Base-by-base conservation (phyloP, 371 early-diverging fungal species). In the Mucor mucedo region DNA sequence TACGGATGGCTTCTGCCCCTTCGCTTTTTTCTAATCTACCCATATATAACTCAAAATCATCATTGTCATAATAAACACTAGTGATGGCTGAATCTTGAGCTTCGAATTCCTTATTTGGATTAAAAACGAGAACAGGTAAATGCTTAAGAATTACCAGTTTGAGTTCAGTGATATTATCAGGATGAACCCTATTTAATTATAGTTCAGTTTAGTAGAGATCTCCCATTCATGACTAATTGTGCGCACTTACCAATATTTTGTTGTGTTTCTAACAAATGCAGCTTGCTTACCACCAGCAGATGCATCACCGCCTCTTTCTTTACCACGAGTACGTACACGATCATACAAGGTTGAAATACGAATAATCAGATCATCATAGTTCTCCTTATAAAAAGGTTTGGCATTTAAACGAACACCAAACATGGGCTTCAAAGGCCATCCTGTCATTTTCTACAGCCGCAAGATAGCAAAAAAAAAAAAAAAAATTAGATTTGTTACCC, bases 21-120 rank as follows among this genome's bases (percentile, higher is more conserved):
- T 98, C 97, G 40, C 87, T 85, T 78, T 97, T 97, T 60, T 96
- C 95, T 32, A 99, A 78, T 58, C 99, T 92, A 33, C 94, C 95
- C 63, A 85, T 85, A 72, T 99, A 99, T 40, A 99, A 84, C 52
- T 97, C 95, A 72, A 98, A 94, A 9, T 86, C 77, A 27, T 93
- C 91, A 70, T 96, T 99, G 71, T 99, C 99, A 73, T 93, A 94
- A 80, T 99, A 99, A n/a, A 99, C 90, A 66, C 96, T 94, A 7
- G 95, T 92, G 69, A 99, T 95, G 39, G 96, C 96, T 2, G 99
- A 95, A 66, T 95, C 95, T 30, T 86, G 83, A 13, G 82, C 69
- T 54, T 86, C 80, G 52, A 85, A 83, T 45, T 84, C 89, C 79
- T 82, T 92, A 82, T 94, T 94, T 41, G 90, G 87, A 63, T 89